Evolutionary conservation across 148 eudicot species (phyloP), one percentile per base, ranked within the genome.

Genomic region (Rhododendron kiyosumense): DNA sequence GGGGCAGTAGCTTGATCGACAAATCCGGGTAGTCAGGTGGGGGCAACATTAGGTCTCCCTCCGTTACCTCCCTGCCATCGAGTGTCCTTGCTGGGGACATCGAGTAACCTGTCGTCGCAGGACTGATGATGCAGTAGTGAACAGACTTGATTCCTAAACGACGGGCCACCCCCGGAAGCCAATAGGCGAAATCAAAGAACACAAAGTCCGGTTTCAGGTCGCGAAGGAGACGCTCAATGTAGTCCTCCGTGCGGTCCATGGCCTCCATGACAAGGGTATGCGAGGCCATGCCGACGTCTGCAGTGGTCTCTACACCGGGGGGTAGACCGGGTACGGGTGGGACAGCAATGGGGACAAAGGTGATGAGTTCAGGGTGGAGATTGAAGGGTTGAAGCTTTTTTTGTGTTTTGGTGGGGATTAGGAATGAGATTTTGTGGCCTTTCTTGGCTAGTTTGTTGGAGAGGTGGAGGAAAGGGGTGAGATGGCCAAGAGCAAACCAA

Each of bases 391-490:
- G 49, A 1, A 89, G 15, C 34, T 84, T 89, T 24, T 30, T 1
- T 20, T 32, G 63, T 12, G 87, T 85, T 24, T 63, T 89, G 18
- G 46, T 26, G 13, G 90, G 89, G 26, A 85, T 32, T 4, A 89
- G 46, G 14, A 87, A 36, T 0, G 90, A 82, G 81, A 89, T 71
- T 49, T 71, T 82, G 82, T 87, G 87, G 41, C 89, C 89, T 67
- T 45, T 77, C 34, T 82, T 28, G 84, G 90, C 90, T 1, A 88
- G 77, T 86, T 88, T 88, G 86, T 84, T 88, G 78, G 86, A 82
- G 5, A 84, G 18, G 30, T 65, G 78, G 26, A 88, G 86, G 81
- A 69, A 86, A 34, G 88, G 54, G 12, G 86, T 89, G 11, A 89
- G 65, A 26, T 86, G 90, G 48, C 90, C 87, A 12, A 86, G 7